Base-by-base conservation (phyloP, 176 grass and related monocot genomes). In the Aegilops tauschii region DNA sequence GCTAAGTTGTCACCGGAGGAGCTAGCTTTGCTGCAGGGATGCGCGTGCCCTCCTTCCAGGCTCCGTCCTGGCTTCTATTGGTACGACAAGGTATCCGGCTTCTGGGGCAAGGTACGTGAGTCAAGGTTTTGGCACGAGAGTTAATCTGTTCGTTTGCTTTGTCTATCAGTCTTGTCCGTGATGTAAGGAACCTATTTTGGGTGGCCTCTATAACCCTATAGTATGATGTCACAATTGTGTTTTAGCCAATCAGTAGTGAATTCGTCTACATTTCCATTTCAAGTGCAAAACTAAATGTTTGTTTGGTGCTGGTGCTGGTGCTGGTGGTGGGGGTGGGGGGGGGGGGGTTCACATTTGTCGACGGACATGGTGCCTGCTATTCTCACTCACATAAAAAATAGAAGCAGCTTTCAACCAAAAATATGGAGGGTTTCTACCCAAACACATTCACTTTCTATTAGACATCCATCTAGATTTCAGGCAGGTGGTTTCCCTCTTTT, bases 61-160 rank as follows among this genome's bases (percentile, higher is more conserved):
- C 86, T 99, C 28, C 90, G 95, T 12, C 92, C 92, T 0, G 97
- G 97, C 0, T 91, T 88, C 65, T 99, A 99, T 83, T 99, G 97
- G 97, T 99, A 99, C 32, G 97, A 99, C 69, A 99, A 96, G 82
- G 90, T 96, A 35, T 96, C 94, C 12, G 97, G 97, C 25, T 96
- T 93, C 84, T 99, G 97, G 97, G 97, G 97, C 27, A 96, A 99
- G 97, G 97, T 99, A 84, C 78, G 91, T 50, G 21, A 58, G 39
- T 18, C 47, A 30, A 35, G 20, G 31, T 17, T 84, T 76, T 61
- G 16, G 23, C 72, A 45, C 14, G 2, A 63, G 54, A 61, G 29
- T 21, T 65, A 30, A 5, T 17, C 12, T 64, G 32, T 7, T 63
- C 34, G 13, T 79, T 64, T 69, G 6, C 32, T 34, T 35, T 82